Evolutionary conservation across 768 basidiomycete genomes (phyloP), one percentile per base, ranked within the genome.

Genomic region (Mycena amicta): DNA sequence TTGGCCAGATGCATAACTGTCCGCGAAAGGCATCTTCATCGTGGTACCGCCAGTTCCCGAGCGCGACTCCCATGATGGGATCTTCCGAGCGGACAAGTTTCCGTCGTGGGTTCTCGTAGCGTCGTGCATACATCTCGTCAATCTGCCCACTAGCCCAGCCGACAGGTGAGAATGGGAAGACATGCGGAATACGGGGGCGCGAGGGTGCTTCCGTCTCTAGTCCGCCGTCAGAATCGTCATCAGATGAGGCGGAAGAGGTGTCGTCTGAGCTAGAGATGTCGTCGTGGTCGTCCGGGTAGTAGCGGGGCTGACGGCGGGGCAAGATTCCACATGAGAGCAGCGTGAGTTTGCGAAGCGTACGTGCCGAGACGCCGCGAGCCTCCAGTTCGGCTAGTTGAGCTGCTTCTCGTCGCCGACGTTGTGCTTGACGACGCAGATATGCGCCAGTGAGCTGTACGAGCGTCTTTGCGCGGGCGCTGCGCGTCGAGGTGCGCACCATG

Each of bases 1-100:
- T n/a, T 1, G 77, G 73, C 2, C 60, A 62, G 31, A 77, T 56
- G 12, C 71, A 68, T 5, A 76, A 62, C 13, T 68, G 53, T 25
- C 62, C 43, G 18, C 71, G 71, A 60, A 76, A 76, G 4, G 56
- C 63, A 51, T 70, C 64, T 8, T 15, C 15, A n/a, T 45, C 43
- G 22, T 45, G 5, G 22, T 45, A 45, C 3, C 69, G 68, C 4
- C 65, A 40, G 13, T 46, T 20, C 22, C 57, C 27, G 15, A 45
- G 43, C 22, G 43, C 43, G 13, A 45, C 43, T 52, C 72, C 70
- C 29, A 67, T 39, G 23, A 52, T 53, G 4, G 43, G 43, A 23
- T 45, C 43, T 8, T 45, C 25, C 49, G 31, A 72, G 64, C 57
- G 52, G 2, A 58, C 58, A 12, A 57, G 26, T 30, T 29, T 29